Evolutionary conservation across 2,329 filamentous ascomycete species (phyloP), one percentile per base, ranked within the genome.

Genomic region (Ophiostoma piceae): DNA sequence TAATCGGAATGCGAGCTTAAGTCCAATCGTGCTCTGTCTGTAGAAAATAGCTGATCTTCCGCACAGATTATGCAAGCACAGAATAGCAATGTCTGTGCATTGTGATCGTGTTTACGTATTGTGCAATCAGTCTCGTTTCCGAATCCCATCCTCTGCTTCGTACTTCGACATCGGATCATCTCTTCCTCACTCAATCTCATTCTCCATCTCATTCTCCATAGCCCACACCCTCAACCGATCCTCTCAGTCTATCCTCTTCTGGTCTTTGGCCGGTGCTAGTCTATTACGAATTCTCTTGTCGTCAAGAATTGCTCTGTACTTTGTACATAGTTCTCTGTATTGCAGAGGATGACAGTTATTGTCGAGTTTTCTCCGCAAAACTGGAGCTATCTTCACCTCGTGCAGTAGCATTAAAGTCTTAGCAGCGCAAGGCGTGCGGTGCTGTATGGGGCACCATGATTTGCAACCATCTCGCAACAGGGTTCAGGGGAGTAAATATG

Each of bases 251-350:
- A 62, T 35, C 57, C 57, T 62, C 22, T 62, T 62, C 26, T 62
- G 57, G 57, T 62, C 57, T 62, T 29, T 32, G 26, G 57, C 57
- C 57, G 57, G 26, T 62, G 57, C 57, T 62, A 62, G 57, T 62
- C 26, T 60, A 57, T 26, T 60, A 16, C 26, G 54, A 16, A 32
- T 26, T 9, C 11, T 8, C 43, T 57, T 57, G 51, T 26, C 51
- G 35, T 35, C 35, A 35, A 35, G 35, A 35, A 35, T n/a, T 16
- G 43, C 43, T 51, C 43, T 51, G 39, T 41, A 37, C 35, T 37
- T 9, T 37, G 35, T 37, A 37, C 26, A 37, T 37, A 37, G 35
- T 37, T 9, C 35, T 37, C 35, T 9, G 35, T 37, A 41, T 11
- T 41, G 3, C 39, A 41, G 11, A 41, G 5, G 6, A 47, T 3